A percentile compares a stretch with the other conserved stretches of the same genome.
phyloP scores from a whole-genome alignment of 2,329 filamentous ascomycete genomes.

The Alternaria triticimaculans region DNA sequence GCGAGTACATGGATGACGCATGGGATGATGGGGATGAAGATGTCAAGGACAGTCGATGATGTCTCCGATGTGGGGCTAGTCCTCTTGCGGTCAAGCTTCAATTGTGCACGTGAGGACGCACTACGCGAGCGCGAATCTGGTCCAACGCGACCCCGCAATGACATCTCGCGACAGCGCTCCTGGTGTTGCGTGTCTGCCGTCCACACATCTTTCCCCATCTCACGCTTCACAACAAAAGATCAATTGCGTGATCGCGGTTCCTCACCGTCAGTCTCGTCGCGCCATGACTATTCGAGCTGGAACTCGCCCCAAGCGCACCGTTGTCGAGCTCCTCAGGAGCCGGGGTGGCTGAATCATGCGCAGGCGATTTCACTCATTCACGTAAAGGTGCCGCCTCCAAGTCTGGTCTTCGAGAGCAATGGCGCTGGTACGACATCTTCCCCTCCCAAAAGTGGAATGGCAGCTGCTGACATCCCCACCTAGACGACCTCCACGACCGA shows the following conservation, averaged over 20 bases:
- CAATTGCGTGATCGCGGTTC: neutral
- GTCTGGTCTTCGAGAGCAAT: neutral
- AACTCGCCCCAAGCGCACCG: neutral
- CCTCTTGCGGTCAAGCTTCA: neutral
- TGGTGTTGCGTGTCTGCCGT: neutral
- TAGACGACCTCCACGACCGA: neutral
- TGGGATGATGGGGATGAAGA: neutral
- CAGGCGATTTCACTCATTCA: fast-evolving
- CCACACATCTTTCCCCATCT: too few relatives aligned
- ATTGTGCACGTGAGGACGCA: neutral
- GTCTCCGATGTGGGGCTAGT: neutral
- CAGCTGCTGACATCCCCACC: neutral
- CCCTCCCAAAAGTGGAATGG: neutral
- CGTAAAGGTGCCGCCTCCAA: neutral
- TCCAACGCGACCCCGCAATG: neutral
- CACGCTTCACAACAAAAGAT: neutral
- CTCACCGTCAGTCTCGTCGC: neutral
- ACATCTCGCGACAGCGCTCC: neutral
- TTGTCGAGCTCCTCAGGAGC: neutral
- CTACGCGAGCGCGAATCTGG: neutral
- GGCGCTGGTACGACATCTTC: neutral
- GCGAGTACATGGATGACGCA: neutral
- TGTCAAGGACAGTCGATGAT: neutral
- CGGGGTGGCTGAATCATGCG: neutral
- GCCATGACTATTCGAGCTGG: neutral